Base-by-base conservation (phyloP, 495 filamentous ascomycete species). In the Lasiosphaeriaceae sp. region DNA sequence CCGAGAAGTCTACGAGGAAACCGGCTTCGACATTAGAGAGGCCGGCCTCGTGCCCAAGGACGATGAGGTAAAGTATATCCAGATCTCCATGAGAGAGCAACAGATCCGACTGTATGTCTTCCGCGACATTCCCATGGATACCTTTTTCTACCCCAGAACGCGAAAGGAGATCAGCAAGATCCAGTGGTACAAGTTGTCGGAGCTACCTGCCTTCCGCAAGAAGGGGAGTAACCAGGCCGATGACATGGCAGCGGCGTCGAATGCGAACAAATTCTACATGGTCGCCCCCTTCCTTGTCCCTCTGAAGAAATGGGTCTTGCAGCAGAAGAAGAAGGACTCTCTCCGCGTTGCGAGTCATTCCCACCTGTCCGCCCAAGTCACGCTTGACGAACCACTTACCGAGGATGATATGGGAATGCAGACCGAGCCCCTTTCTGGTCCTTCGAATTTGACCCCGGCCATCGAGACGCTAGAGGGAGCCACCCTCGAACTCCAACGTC, bases 141-240 rank as follows among this genome's bases (percentile, higher is more conserved):
- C 90, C 2, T 63, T 85, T 51, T 98, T 98, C 67, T 86, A 90
- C 62, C 90, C 95, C 11, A 85, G 86, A 49, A 97, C 94, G 4
- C 80, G 94, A 49, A 97, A 97, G 70, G 95, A 98, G 72, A 98
- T 98, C 70, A 95, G 93, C 67, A 92, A 88, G 71, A 94, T 98
- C 56, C 75, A 87, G 63, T 98, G 94, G 94, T 96, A 92, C 71
- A 88, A 82, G 55, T 74, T 98, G 14, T 87, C 89, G 0, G 92
- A 96, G 31, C 78, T 98, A 14, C 94, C 94, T 0, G 89, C 90
- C 0, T 84, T 87, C 59, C 87, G 86, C 57, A 90, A 87, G 71
- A 75, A 73, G 62, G 74, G 70, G 65, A 86, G 61, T 69, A 85
- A 65, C 71, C 79, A 61, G 46, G 60, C 74, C 14, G 69, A 73